Evolutionary conservation across 2,329 filamentous ascomycete genomes (phyloP).

Genomic region (Neurospora crassa): DNA sequence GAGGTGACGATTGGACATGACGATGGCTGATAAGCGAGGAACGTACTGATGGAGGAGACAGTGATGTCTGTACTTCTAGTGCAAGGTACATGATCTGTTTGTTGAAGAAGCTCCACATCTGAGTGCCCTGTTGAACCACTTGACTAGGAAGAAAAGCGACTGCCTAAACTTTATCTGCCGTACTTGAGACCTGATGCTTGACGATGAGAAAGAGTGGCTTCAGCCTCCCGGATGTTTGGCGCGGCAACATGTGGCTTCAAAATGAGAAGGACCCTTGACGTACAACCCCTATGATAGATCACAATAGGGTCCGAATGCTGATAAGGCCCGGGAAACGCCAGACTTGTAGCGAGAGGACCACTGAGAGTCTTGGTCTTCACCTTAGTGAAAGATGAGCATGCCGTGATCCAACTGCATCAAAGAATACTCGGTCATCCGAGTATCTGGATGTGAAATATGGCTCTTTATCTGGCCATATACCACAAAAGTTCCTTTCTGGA

Average conservation of each 20-base stretch:
- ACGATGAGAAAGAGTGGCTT: background rate
- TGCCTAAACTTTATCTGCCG: background rate
- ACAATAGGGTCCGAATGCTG: background rate
- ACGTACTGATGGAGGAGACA: background rate
- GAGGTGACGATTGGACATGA: background rate
- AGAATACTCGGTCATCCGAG: background rate
- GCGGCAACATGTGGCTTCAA: background rate
- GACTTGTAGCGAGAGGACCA: background rate
- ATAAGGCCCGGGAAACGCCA: background rate
- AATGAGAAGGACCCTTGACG: background rate
- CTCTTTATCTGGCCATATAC: background rate
- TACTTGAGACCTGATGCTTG: background rate
- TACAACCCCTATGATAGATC: background rate
- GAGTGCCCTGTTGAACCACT: background rate
- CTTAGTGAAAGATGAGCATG: background rate
- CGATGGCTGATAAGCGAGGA: background rate
- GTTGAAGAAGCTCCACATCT: background rate
- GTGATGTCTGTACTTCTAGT: background rate
- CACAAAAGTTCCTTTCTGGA: background rate
- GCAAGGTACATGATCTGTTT: background rate
- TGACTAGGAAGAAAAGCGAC: background rate
- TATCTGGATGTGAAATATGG: background rate
- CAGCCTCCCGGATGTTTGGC: background rate
- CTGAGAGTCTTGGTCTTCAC: background rate
- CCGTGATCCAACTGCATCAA: background rate